These are phyloP conservation scores for Pleurotus citrinopileatus DNA, from an alignment of 768 basidiomycete species.

Conservation along the genomic window DNA sequence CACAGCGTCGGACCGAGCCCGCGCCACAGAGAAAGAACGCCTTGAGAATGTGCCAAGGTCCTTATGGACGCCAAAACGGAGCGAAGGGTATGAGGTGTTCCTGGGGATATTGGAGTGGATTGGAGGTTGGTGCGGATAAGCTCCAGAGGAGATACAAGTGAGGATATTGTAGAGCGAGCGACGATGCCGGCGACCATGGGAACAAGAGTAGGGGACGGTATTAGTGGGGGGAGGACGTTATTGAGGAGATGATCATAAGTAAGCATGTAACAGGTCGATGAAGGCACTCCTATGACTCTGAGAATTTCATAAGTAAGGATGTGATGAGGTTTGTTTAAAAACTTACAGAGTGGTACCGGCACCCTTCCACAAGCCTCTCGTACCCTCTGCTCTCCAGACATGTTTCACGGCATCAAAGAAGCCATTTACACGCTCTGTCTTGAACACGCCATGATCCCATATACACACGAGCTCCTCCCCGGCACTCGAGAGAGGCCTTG, in stretches of 20 bases:
- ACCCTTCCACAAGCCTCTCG: slow-evolving; percentile 92
- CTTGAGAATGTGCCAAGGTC: slow-evolving; percentile 56
- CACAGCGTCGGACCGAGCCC: slow-evolving; percentile 91
- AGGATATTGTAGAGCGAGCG: slow-evolving; percentile 77
- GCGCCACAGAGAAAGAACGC: slow-evolving; percentile 77
- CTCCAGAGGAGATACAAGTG: slow-evolving; percentile 84
- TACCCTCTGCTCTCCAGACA: slow-evolving; percentile 79
- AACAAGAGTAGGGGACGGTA: slow-evolving; percentile 48
- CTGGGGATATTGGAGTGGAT: slow-evolving; percentile 72
- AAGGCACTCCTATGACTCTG: slow-evolving; percentile 89
- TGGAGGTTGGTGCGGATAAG: slow-evolving; percentile 92
- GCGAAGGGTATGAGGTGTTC: slow-evolving; percentile 71
- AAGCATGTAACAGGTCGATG: slow-evolving; percentile 91
- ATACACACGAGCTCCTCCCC: slow-evolving; percentile 72
- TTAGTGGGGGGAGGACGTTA: slow-evolving; percentile 55
- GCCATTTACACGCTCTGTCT: slow-evolving; percentile 73
- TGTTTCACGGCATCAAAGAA: slow-evolving; percentile 83
- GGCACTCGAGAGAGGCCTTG: slow-evolving; percentile 40
- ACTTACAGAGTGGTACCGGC: slow-evolving; percentile 86
- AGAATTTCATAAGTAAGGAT: slow-evolving; percentile 14
- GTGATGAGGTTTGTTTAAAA: neutral
- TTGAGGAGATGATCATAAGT: slow-evolving; percentile 88
- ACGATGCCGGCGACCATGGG: slow-evolving; percentile 83
- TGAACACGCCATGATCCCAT: slow-evolving; percentile 72
- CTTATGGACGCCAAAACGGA: slow-evolving; percentile 69